These are phyloP conservation scores for Globisporangium mamillatum DNA, from an alignment of 352 stramenopile species.

Conservation along the genomic window DNA sequence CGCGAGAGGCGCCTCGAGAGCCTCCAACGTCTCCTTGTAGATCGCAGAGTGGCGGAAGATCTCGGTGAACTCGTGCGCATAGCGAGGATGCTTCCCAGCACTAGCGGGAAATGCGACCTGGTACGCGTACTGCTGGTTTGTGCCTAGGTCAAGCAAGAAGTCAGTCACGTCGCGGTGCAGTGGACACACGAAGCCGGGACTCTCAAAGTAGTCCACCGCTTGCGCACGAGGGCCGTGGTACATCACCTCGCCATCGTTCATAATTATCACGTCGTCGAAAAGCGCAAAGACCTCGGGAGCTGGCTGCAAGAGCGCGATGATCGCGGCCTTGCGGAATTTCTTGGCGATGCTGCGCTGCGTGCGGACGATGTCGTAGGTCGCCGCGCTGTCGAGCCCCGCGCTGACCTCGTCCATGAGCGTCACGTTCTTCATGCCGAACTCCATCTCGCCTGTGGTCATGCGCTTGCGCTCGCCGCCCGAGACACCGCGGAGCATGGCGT, in stretches of 20 bases:
- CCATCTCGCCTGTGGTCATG: constrained; percentile 81
- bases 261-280: constrained; percentile 89
- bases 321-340: constrained; percentile 25
- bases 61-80: too few species aligned
- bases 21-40: too few species aligned
- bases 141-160: too few species aligned
- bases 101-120: too few species aligned
- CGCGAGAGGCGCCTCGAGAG: too few species aligned
- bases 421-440: constrained; percentile 67
- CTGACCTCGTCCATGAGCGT: constrained; percentile 90
- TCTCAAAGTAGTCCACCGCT: too few species aligned
- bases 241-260: constrained; percentile 34
- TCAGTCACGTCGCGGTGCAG: too few species aligned
- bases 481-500: constrained; percentile 52
- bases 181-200: too few species aligned
- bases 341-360: constrained; percentile 48
- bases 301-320: constrained; percentile 79
- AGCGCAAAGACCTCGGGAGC: constrained; percentile 85
- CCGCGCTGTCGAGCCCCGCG: constrained; percentile 88
- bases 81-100: too few species aligned
- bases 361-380: constrained; percentile 89
- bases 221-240: constrained; percentile 19
- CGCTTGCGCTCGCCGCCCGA: constrained; percentile 67
- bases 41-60: too few species aligned
- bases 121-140: too few species aligned